Percentiles rank a stretch among this genome's conserved stretches.
These are phyloP conservation scores for Staphylotrichum longicolle DNA, from an alignment of 495 filamentous ascomycete genomes.

Conservation along the genomic window DNA sequence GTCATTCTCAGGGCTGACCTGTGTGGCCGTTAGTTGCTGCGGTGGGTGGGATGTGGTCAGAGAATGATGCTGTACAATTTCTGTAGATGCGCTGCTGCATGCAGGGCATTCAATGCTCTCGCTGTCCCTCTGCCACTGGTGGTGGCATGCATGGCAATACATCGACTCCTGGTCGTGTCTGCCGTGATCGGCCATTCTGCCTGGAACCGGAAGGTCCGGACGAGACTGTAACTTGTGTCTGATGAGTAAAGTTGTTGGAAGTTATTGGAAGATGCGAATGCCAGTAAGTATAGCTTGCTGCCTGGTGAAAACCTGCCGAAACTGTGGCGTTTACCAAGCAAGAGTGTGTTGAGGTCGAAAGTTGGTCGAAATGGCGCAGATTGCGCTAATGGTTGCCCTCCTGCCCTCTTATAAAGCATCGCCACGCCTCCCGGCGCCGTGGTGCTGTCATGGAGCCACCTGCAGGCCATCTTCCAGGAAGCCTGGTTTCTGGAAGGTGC, in stretches of 20 bases:
- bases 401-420: background rate
- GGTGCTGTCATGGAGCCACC: background rate
- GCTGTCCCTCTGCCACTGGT: slow-evolving; percentile 25
- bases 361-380: too few relatives aligned
- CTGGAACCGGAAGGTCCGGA: background rate
- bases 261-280: background rate
- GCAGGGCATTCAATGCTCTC: slow-evolving; percentile 29
- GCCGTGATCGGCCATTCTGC: slow-evolving; percentile 17
- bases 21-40: background rate
- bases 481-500: slow-evolving; percentile 23
- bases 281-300: background rate
- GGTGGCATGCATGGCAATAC: slow-evolving; percentile 34
- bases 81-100: slow-evolving; percentile 26
- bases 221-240: background rate
- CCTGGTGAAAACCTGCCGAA: background rate
- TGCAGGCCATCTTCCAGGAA: background rate
- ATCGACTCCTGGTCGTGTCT: slow-evolving; percentile 17
- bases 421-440: background rate
- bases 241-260: background rate
- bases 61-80: slow-evolving; percentile 25
- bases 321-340: too few relatives aligned
- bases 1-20: slow-evolving; percentile 27
- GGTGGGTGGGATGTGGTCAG: background rate
- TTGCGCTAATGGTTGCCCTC: too few relatives aligned
- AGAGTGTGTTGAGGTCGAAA: too few relatives aligned